Conservation (phyloP, 805 yeast species). For the Zygosaccharomyces bisporus region DNA sequence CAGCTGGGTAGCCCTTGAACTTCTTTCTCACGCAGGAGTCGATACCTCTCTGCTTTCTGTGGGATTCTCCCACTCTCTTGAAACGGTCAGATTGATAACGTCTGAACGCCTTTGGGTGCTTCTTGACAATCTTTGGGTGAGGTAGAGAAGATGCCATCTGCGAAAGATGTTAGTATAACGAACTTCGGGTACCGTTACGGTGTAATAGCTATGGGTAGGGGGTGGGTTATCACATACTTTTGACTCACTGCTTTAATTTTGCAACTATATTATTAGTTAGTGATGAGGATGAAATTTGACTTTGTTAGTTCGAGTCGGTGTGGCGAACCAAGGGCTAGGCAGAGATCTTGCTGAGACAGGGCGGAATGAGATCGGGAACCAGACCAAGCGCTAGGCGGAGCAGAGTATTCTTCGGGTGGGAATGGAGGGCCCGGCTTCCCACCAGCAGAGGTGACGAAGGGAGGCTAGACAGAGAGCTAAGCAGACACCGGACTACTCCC, state of each 20-base stretch:
- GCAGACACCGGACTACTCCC: background rate
- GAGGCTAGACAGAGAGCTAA: background rate
- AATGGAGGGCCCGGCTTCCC: too few relatives aligned
- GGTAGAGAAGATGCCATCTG: conserved; percentile 95
- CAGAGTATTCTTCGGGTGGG: background rate
- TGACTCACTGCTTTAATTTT: conserved; percentile 6
- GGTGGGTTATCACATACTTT: conserved; percentile 6
- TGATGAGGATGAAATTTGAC: conserved; percentile 7
- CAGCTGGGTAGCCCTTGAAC: conserved; percentile 98
- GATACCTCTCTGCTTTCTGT: conserved; percentile 99
- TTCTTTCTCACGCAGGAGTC: conserved; percentile 99
- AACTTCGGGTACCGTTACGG: background rate
- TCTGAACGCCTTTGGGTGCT: conserved; percentile 98
- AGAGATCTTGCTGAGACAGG: background rate
- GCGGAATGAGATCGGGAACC: background rate
- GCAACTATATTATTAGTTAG: background rate
- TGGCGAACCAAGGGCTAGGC: background rate
- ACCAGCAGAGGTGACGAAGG: too few relatives aligned
- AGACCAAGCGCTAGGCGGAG: conserved; percentile 1
- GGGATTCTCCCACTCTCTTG: conserved; percentile 95
- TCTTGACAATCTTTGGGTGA: conserved; percentile 99
- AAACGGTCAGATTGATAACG: conserved; percentile 99
- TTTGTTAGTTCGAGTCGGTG: conserved; percentile 7
- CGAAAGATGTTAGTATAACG: conserved; percentile 8
- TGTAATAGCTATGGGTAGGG: background rate